These are phyloP conservation scores for Macrocybe gigantea DNA, from an alignment of 768 basidiomycete genomes.

Conservation along the genomic window DNA sequence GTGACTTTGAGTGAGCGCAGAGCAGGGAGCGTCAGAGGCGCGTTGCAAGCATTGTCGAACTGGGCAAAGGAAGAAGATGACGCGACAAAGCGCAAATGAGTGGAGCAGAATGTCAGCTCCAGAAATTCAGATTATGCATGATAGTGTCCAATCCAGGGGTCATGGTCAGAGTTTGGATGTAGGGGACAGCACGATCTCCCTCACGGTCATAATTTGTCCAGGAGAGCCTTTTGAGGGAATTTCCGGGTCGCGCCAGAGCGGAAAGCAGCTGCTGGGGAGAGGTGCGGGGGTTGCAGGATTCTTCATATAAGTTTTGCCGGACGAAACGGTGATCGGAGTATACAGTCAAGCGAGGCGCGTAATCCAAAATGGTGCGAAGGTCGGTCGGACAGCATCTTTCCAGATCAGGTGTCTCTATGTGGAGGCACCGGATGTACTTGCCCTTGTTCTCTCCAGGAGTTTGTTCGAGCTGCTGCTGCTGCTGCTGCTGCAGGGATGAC, in stretches of 20 bases:
- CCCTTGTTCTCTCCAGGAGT: constrained; percentile 23
- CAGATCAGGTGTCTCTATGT: constrained; percentile 63
- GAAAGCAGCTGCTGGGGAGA: constrained; percentile 55
- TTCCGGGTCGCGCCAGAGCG: constrained; percentile 49
- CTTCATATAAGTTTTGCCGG: constrained; percentile 44
- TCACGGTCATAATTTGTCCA: constrained; percentile 63
- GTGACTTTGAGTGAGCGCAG: constrained; percentile 66
- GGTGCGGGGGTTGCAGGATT: constrained; percentile 35
- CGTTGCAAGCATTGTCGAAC: constrained; percentile 6
- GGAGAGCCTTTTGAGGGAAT: constrained; percentile 51
- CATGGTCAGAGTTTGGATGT: constrained; percentile 43
- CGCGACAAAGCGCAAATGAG: constrained; percentile 31
- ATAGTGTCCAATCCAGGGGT: too few species aligned
- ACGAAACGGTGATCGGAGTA: constrained; percentile 64
- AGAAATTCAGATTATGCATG: constrained; percentile 46
- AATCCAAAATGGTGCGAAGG: constrained; percentile 62
- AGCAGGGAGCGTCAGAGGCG: constrained; percentile 37
- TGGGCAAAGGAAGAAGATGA: constrained; percentile 12
- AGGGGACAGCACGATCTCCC: constrained; percentile 46
- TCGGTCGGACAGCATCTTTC: constrained; percentile 63
- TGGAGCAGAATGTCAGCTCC: constrained; percentile 55
- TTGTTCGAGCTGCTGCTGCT: constrained; percentile 23
- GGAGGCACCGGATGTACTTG: constrained; percentile 53
- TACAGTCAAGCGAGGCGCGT: constrained; percentile 50
- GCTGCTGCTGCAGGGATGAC: constrained; percentile 31